These are phyloP conservation scores for Cryphonectria naterciae DNA, from an alignment of 2,329 filamentous ascomycete genomes.

Conservation along the genomic window DNA sequence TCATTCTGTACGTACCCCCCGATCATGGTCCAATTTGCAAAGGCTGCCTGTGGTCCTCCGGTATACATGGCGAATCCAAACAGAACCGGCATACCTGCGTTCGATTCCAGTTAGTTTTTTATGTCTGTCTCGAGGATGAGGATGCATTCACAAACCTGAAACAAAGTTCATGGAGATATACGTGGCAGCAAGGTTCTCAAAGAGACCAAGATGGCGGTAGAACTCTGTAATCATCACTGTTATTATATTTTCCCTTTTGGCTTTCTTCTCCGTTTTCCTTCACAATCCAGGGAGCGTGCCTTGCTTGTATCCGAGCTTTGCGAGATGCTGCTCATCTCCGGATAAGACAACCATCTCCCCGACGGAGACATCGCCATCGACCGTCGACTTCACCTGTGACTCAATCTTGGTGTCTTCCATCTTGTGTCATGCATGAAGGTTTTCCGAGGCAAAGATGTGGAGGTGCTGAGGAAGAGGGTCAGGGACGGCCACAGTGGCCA, in stretches of 20 bases:
- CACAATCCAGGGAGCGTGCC: conserved; percentile 14
- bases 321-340: conserved; percentile 40
- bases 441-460: background rate
- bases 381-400: conserved; percentile 8
- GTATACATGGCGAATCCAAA: conserved; percentile 46
- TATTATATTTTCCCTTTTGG: background rate
- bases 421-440: accelerated
- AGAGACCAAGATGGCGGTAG: conserved; percentile 41
- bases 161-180: conserved; percentile 45
- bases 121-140: background rate
- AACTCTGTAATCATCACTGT: conserved; percentile 34
- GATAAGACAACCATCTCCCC: conserved; percentile 27
- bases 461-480: background rate
- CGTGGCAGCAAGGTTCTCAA: conserved; percentile 43
- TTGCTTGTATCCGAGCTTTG: conserved; percentile 41
- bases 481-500: background rate
- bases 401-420: conserved; percentile 18
- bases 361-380: conserved; percentile 19
- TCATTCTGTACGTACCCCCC: conserved; percentile 33
- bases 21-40: conserved; percentile 45
- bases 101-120: background rate
- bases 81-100: conserved; percentile 43
- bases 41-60: conserved; percentile 43
- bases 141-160: conserved; percentile 12
- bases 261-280: background rate